Evolutionary conservation across 345 rosid genomes (phyloP).

Genomic region (Aethionema arabicum): DNA sequence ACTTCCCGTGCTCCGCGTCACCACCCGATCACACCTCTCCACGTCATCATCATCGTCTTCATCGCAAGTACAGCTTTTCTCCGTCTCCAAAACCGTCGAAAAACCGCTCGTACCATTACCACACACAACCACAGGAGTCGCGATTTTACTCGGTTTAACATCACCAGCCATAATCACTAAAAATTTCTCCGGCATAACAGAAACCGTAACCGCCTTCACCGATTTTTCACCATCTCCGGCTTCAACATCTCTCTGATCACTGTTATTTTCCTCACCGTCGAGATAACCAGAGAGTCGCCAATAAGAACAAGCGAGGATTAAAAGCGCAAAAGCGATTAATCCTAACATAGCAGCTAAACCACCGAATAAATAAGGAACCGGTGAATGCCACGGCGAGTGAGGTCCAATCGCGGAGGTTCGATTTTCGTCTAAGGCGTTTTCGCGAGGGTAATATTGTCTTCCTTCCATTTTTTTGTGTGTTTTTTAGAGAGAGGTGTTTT

Average conservation of each 20-base stretch:
- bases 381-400: slow-evolving; percentile 90
- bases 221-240: slow-evolving; percentile 48
- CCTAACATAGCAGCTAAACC: slow-evolving; percentile 96
- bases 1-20: slow-evolving; percentile 19
- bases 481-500: too few species aligned
- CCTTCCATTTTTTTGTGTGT: slow-evolving; percentile 39
- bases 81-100: slow-evolving; percentile 46
- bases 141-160: slow-evolving; percentile 66
- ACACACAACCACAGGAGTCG: slow-evolving; percentile 56
- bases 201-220: slow-evolving; percentile 23
- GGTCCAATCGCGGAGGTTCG: slow-evolving; percentile 28
- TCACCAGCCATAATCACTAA: slow-evolving; percentile 91
- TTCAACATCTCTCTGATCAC: slow-evolving; percentile 60
- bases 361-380: slow-evolving; percentile 88
- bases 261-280: slow-evolving; percentile 37
- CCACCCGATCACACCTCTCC: slow-evolving; percentile 28
- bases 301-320: slow-evolving; percentile 89
- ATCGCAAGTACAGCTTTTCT: slow-evolving; percentile 43
- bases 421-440: slow-evolving; percentile 22
- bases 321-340: slow-evolving; percentile 81
- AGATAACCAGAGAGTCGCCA: slow-evolving; percentile 86
- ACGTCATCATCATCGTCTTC: slow-evolving; percentile 26
- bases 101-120: slow-evolving; percentile 28
- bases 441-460: slow-evolving; percentile 44
- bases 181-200: slow-evolving; percentile 60